phyloP scores from a whole-genome alignment of 345 rosid genomes.

The Moringa oleifera region DNA sequence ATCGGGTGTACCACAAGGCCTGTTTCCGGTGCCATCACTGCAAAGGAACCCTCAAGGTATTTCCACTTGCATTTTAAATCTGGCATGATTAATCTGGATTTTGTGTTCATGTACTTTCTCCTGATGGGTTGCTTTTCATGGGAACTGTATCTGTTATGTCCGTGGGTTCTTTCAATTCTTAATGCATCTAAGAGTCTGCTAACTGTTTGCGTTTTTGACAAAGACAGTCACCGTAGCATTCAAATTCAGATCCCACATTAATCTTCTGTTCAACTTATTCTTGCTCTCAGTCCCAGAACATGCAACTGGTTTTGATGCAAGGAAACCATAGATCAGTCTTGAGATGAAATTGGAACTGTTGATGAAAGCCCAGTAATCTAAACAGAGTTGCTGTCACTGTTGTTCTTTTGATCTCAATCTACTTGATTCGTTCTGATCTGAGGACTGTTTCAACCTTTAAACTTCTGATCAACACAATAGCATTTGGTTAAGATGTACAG shows the following conservation, averaged over 20 bases:
- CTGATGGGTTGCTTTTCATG: background rate
- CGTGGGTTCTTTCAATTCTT: too few relatives aligned
- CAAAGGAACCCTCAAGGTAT: conserved; percentile 96
- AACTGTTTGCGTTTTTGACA: too few relatives aligned
- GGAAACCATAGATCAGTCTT: background rate
- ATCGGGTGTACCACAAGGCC: conserved; percentile 82
- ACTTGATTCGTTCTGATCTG: conserved; percentile 2
- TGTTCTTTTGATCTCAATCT: background rate
- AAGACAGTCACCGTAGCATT: too few relatives aligned
- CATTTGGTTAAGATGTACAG: too few relatives aligned
- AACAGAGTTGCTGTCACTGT: too few relatives aligned
- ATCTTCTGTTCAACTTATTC: too few relatives aligned
- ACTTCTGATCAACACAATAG: too few relatives aligned
- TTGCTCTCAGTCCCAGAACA: background rate
- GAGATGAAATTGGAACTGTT: background rate
- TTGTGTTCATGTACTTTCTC: background rate
- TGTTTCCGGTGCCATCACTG: conserved; percentile 99
- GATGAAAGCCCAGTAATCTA: too few relatives aligned
- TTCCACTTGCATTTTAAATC: background rate
- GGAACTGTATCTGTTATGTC: too few relatives aligned
- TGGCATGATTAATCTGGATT: background rate
- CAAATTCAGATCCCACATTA: too few relatives aligned
- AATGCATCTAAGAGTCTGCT: background rate
- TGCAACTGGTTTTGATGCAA: background rate
- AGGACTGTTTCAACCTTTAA: background rate